Evolutionary conservation across 768 basidiomycete genomes (phyloP).

Genomic region (Vishniacozyma victoriae): DNA sequence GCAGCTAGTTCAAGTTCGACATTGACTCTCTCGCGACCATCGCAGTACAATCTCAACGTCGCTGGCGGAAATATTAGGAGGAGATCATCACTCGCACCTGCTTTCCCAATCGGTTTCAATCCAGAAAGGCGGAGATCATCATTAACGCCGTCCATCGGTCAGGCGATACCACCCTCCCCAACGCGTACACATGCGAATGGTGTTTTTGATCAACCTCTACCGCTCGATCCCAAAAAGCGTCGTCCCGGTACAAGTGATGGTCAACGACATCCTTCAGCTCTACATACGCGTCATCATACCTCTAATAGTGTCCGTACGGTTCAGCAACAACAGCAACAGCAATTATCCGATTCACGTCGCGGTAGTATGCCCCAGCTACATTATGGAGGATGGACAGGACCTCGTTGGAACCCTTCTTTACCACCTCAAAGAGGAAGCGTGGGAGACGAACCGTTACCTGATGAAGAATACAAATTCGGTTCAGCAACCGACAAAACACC

Average conservation of each 20-base stretch:
- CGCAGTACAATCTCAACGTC: neutral
- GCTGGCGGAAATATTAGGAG: conserved; percentile 4
- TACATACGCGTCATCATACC: neutral
- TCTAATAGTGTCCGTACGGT: neutral
- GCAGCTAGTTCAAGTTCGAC: conserved; percentile 28
- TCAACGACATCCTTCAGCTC: neutral
- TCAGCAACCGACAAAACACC: neutral
- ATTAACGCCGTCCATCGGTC: conserved; percentile 33
- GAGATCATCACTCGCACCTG: conserved; percentile 3
- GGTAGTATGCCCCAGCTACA: conserved; percentile 35
- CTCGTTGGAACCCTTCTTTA: conserved; percentile 30
- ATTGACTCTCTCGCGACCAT: conserved; percentile 27
- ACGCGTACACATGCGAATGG: conserved; percentile 27
- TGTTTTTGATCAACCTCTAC: too few species aligned
- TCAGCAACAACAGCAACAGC: neutral
- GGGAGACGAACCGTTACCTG: conserved; percentile 14
- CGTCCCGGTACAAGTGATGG: conserved; percentile 29
- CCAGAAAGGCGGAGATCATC: conserved; percentile 27
- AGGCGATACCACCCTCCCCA: conserved; percentile 34
- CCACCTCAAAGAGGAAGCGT: conserved; percentile 31
- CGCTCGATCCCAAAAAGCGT: too few species aligned
- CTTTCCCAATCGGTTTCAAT: neutral
- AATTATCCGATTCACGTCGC: conserved; percentile 15
- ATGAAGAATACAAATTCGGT: conserved; percentile 32
- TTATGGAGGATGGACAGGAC: conserved; percentile 21